Conservation (phyloP, 805 yeast species). For the Metschnikowia arizonensis region DNA sequence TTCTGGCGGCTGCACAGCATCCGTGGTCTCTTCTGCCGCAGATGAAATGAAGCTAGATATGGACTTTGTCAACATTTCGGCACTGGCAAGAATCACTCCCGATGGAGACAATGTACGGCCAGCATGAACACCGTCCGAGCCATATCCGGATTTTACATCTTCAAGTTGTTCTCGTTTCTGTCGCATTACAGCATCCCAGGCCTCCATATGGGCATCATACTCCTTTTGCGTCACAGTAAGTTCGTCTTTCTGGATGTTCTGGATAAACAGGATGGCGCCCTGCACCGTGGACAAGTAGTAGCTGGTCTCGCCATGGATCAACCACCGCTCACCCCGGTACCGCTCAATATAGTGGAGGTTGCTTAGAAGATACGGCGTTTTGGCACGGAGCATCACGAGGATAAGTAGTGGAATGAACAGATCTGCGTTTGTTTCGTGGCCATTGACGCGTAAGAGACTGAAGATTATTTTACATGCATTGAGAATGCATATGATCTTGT, state of each 20-base stretch:
- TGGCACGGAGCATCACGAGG: constrained; percentile 68
- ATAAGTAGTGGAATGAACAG: constrained; percentile 87
- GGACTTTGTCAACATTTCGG: constrained; percentile 50
- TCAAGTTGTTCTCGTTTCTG: constrained; percentile 10
- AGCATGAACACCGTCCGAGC: background rate
- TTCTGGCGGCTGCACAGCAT: background rate
- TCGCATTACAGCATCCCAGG: constrained; percentile 38
- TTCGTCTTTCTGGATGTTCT: constrained; percentile 51
- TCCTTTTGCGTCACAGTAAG: constrained; percentile 62
- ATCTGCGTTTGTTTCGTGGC: constrained; percentile 80
- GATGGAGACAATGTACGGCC: constrained; percentile 33
- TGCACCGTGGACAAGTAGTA: constrained; percentile 88
- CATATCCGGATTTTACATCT: background rate
- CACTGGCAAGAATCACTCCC: constrained; percentile 40
- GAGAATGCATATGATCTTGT: constrained; percentile 84
- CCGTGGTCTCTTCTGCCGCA: constrained; percentile 24
- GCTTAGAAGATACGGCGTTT: constrained; percentile 62
- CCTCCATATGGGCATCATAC: constrained; percentile 52
- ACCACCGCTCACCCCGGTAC: constrained; percentile 69
- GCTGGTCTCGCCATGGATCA: constrained; percentile 78
- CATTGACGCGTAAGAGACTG: constrained; percentile 73
- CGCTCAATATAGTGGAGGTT: constrained; percentile 82
- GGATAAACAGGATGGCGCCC: constrained; percentile 81
- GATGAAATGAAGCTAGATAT: constrained; percentile 40
- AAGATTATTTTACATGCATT: constrained; percentile 92